Evolutionary conservation across 805 yeast species (phyloP), one percentile per base, ranked within the genome.

Genomic region (Candida endomychidarum): DNA sequence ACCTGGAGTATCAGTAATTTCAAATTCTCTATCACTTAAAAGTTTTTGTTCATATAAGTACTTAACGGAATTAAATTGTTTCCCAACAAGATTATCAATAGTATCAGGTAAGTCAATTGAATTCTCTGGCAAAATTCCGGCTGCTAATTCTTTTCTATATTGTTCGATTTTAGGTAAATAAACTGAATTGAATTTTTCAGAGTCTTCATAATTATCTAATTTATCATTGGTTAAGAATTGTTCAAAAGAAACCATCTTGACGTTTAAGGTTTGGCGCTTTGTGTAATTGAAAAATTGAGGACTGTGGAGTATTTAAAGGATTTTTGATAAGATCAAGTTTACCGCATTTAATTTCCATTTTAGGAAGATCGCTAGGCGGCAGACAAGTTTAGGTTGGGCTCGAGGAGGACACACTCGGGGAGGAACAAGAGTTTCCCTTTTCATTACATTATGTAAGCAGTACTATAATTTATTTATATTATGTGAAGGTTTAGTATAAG

Each of bases 151-250:
- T 37, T 50, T 37, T 42, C 65, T 56, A 46, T 63, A 63, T 11
- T 56, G 57, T 41, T 66, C 64, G 41, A 76, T 41, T 17, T 48
- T 72, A 8, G 81, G 81, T 34, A 63, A 47, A 70, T 70, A 77
- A 20, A 61, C 49, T 21, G 49, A 42, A 33, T 59, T 63, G 51
- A 59, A 77, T 35, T 67, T 64, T 44, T 61, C 72, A 1, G 67
- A 54, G 49, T 76, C 70, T 46, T 67, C 73, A 42, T 63, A 68
- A 8, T 49, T 48, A 17, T 51, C 53, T 37, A 65, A 53, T 5
- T 52, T 43, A 41, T 65, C 71, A 9, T 54, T 58, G 36, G 58
- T 56, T 35, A 66, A 55, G 45, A 64, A 63, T 21, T 52, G 43
- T 35, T 53, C 48, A 24, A 30, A 48, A 6, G 47, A 19, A n/a